A percentile compares a stretch with the other conserved stretches of the same genome.
phyloP scores from a whole-genome alignment of 441 rosid species.

The Breynia disticha region DNA sequence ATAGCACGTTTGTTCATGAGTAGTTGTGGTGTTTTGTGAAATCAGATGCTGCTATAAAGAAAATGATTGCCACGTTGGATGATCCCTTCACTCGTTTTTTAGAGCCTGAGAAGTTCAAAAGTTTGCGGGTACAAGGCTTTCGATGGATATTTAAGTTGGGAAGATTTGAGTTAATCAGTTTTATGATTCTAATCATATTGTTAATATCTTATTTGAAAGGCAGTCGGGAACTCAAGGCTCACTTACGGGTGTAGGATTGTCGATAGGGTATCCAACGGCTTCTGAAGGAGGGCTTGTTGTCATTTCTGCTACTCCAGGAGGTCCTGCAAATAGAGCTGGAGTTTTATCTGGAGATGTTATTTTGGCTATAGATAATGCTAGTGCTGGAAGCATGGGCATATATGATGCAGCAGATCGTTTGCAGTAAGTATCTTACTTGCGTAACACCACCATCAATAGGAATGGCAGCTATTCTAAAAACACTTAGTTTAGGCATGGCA shows the following conservation, averaged over 20 bases:
- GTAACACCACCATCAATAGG: no score
- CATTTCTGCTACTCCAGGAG: slow-evolving; percentile 83
- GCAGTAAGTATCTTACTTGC: slow-evolving; percentile 49
- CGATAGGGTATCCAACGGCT: slow-evolving; percentile 73
- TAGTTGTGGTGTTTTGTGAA: slow-evolving; percentile 10
- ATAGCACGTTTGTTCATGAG: background rate
- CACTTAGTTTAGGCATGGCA: background rate
- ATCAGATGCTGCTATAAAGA: slow-evolving; percentile 79
- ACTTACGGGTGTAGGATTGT: slow-evolving; percentile 87
- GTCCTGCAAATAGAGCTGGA: slow-evolving; percentile 89
- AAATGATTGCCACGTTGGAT: slow-evolving; percentile 80
- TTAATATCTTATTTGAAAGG: slow-evolving; percentile 58
- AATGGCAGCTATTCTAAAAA: no score
- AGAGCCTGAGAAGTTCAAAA: slow-evolving; percentile 87
- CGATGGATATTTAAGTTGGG: slow-evolving; percentile 1
- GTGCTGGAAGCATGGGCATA: slow-evolving; percentile 63
- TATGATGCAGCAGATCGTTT: slow-evolving; percentile 87
- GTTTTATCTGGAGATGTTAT: slow-evolving; percentile 71
- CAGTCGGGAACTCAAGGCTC: slow-evolving; percentile 98
- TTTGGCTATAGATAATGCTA: slow-evolving; percentile 50
- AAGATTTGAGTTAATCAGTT: slow-evolving; percentile 8
- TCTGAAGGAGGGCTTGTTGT: slow-evolving; percentile 70
- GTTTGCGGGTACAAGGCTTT: slow-evolving; percentile 63
- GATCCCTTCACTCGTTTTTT: slow-evolving; percentile 93
- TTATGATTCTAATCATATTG: slow-evolving; percentile 9